These are phyloP conservation scores for Peronospora belbahrii DNA, from an alignment of 352 stramenopile genomes.

Conservation along the genomic window DNA sequence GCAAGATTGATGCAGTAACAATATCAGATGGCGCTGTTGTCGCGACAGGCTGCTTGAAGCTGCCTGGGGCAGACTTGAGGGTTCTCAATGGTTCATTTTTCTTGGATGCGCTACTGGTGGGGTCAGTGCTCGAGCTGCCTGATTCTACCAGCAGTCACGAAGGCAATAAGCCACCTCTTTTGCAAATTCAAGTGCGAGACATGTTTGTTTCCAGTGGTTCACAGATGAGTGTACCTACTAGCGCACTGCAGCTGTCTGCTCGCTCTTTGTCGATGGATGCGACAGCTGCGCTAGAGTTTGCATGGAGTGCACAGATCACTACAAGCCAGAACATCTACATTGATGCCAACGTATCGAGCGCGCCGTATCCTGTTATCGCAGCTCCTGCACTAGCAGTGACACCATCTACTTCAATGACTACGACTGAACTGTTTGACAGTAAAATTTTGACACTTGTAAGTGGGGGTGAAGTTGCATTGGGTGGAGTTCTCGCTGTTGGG, in stretches of 20 bases:
- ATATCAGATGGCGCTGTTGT: constrained; percentile 45
- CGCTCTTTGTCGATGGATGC: constrained; percentile 49
- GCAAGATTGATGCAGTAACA: constrained; percentile 31
- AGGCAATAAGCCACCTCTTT: constrained; percentile 15
- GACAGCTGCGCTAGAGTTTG: constrained; percentile 34
- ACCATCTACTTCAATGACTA: constrained; percentile 1
- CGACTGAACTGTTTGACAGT: constrained; percentile 11
- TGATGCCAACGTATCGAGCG: constrained; percentile 41
- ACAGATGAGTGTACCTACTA: constrained; percentile 34
- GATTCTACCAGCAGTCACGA: constrained; percentile 18
- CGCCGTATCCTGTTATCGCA: constrained; percentile 15
- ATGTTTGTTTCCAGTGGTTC: constrained; percentile 37
- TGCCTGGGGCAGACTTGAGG: constrained; percentile 32
- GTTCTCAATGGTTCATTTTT: constrained; percentile 46
- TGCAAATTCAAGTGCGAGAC: constrained; percentile 31
- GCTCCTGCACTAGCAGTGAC: constrained; percentile 3
- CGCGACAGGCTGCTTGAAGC: constrained; percentile 24
- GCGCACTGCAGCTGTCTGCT: constrained; percentile 28
- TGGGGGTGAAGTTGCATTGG: constrained; percentile 42
- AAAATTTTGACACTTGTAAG: constrained; percentile 48
- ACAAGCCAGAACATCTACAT: constrained; percentile 40
- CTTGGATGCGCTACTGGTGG: constrained; percentile 31
- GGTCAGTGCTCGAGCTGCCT: constrained; percentile 8
- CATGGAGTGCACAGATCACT: constrained; percentile 33
- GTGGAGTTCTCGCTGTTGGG: constrained; percentile 39